A percentile compares a stretch with the other conserved stretches of the same genome.
Conservation (phyloP, 2,329 filamentous ascomycete species). For the Aspergillus glaucus region DNA sequence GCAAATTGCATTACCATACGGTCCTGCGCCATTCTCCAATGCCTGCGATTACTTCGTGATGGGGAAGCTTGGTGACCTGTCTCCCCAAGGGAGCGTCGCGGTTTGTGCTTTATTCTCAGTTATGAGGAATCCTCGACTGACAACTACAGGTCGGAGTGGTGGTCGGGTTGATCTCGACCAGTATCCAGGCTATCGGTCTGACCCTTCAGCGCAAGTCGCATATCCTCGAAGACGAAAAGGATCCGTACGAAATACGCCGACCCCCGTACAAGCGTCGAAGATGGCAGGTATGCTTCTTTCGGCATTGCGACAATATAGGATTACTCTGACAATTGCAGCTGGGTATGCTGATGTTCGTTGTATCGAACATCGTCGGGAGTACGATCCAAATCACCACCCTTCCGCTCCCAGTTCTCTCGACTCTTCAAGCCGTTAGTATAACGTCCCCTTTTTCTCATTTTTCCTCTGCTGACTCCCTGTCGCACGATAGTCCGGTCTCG, state of each 20-base stretch:
- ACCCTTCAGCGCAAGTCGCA: conserved; percentile 97
- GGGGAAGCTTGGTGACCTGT: conserved; percentile 68
- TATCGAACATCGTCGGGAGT: conserved; percentile 89
- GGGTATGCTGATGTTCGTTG: conserved; percentile 94
- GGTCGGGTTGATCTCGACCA: conserved; percentile 87
- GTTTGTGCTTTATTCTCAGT: conserved; percentile 42
- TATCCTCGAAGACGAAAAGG: conserved; percentile 93
- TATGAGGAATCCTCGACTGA: conserved; percentile 8
- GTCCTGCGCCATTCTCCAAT: conserved; percentile 31
- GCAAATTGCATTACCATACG: conserved; percentile 27
- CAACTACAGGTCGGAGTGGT: conserved; percentile 71
- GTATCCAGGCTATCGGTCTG: conserved; percentile 87
- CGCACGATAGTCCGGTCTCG: conserved; percentile 63
- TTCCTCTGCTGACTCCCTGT: background rate
- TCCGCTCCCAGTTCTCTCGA: conserved; percentile 87
- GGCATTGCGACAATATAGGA: background rate
- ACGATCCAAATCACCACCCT: conserved; percentile 96
- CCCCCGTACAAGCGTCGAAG: conserved; percentile 83
- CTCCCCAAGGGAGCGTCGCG: conserved; percentile 70
- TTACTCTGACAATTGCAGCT: conserved; percentile 38
- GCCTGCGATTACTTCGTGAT: conserved; percentile 43
- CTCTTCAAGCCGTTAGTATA: conserved; percentile 66
- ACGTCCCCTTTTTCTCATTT: background rate
- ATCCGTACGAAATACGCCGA: conserved; percentile 66
- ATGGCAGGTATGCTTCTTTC: conserved; percentile 62